Percentiles rank a stretch among this genome's conserved stretches.
Evolutionary conservation across 306 rosid genomes (phyloP).

Genomic region (Acacia crassicarpa): DNA sequence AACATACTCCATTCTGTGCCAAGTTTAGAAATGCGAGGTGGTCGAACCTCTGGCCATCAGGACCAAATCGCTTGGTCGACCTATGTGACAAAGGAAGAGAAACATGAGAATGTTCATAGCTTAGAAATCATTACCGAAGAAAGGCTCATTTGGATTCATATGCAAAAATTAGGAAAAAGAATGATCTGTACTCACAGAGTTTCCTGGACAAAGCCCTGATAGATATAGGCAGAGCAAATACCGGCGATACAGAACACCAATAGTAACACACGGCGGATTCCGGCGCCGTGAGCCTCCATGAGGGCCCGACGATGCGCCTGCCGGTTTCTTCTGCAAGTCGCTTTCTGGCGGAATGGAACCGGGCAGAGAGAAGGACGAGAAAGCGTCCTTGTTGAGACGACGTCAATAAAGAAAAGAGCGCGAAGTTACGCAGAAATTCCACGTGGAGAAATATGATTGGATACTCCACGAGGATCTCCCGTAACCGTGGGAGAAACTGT

Average conservation of each 20-base stretch:
- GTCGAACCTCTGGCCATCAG: slow-evolving; percentile 60
- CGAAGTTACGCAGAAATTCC: slow-evolving; percentile 37
- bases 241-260: slow-evolving; percentile 67
- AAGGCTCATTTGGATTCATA: background rate
- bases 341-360: background rate
- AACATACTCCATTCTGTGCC: slow-evolving; percentile 71
- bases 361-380: background rate
- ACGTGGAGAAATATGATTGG: slow-evolving; percentile 60
- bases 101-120: background rate
- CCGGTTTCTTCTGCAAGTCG: slow-evolving; percentile 15
- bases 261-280: slow-evolving; percentile 52
- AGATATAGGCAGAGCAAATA: slow-evolving; percentile 75
- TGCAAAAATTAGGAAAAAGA: background rate
- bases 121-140: background rate
- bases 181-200: slow-evolving; percentile 46
- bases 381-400: background rate
- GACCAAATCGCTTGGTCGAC: slow-evolving; percentile 74
- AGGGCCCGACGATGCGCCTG: slow-evolving; percentile 6
- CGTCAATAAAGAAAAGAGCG: background rate
- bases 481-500: background rate
- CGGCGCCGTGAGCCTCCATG: slow-evolving; percentile 70
- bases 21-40: slow-evolving; percentile 74
- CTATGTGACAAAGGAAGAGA: slow-evolving; percentile 10
- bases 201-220: slow-evolving; percentile 81
- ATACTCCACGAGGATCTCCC: slow-evolving; percentile 30